Evolutionary conservation across 2,329 filamentous ascomycete genomes (phyloP).

Genomic region (Aspergillus fumigatiaffinis): DNA sequence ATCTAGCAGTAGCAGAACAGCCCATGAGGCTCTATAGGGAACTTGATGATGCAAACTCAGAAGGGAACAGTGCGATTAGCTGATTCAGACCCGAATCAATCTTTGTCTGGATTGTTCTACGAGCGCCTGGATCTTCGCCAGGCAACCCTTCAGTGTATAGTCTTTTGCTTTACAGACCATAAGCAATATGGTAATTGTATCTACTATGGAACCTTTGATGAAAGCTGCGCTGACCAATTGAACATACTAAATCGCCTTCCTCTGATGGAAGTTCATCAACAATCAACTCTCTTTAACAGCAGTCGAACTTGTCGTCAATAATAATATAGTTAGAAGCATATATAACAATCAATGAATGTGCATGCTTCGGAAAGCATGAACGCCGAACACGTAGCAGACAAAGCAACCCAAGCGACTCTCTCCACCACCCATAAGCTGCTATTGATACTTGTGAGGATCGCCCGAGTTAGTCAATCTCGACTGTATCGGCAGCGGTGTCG

Average conservation of each 20-base stretch:
- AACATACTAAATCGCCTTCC: neutral
- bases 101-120: no score
- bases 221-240: neutral
- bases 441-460: neutral
- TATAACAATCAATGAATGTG: neutral
- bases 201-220: no score
- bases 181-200: neutral
- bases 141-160: neutral
- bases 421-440: neutral
- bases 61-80: neutral
- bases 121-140: neutral
- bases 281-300: neutral
- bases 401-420: neutral
- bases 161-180: neutral
- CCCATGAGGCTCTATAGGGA: neutral
- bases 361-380: neutral
- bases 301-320: neutral
- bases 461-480: slow-evolving; percentile 14
- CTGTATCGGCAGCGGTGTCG: slow-evolving; percentile 5
- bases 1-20: neutral
- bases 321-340: neutral
- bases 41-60: neutral
- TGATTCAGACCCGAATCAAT: no score
- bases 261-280: neutral
- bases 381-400: neutral